phyloP scores from a whole-genome alignment of 192 early-diverging fungal species.

The Gigaspora rosea region DNA sequence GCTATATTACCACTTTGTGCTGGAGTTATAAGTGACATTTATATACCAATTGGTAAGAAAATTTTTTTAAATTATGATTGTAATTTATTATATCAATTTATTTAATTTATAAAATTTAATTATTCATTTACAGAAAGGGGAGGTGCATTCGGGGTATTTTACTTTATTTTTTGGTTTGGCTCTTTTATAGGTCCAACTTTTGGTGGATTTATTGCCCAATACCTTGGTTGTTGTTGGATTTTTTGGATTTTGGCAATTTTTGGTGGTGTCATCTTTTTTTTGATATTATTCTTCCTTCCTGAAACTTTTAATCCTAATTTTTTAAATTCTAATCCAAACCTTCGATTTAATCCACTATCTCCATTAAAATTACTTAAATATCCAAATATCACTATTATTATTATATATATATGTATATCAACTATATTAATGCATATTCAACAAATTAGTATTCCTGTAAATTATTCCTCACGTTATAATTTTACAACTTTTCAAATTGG shows the following conservation, averaged over 20 bases:
- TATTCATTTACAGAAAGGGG: background rate
- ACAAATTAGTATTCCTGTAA: background rate
- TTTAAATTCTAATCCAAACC: background rate
- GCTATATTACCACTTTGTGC: conserved; percentile 40
- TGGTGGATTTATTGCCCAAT: background rate
- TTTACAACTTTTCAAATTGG: background rate
- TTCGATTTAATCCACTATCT: conserved; percentile 1
- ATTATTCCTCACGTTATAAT: background rate
- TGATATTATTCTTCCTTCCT: background rate
- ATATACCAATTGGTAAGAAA: background rate
- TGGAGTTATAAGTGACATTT: conserved; percentile 45
- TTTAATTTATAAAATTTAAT: background rate
- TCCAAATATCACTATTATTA: background rate
- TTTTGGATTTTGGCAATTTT: conserved; percentile 17
- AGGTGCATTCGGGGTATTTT: background rate
- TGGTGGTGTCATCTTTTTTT: background rate
- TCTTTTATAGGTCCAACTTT: background rate
- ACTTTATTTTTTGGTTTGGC: background rate
- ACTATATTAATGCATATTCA: background rate
- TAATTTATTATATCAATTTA: background rate
- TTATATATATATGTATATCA: background rate
- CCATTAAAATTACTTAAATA: conserved; percentile 1
- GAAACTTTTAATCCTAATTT: conserved; percentile 11
- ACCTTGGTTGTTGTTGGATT: conserved; percentile 1
- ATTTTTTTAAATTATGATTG: background rate